Conservation (phyloP, 2,329 filamentous ascomycete genomes). For the Amauroascus niger region DNA sequence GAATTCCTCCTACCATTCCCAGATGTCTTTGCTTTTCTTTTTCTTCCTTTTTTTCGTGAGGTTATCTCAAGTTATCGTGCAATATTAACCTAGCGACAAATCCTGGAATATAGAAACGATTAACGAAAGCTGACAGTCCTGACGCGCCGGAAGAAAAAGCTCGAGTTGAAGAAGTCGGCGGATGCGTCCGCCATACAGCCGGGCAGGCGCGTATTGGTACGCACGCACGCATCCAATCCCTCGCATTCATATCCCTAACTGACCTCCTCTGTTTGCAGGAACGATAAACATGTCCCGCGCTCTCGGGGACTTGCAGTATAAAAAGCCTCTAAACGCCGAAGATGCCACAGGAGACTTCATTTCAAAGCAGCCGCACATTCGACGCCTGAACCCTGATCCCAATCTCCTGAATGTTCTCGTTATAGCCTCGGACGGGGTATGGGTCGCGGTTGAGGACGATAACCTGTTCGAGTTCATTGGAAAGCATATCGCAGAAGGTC, state of each 20-base stretch:
- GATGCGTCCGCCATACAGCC: slow-evolving; percentile 20
- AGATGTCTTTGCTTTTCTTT: neutral
- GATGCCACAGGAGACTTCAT: slow-evolving; percentile 24
- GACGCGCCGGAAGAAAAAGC: slow-evolving; percentile 22
- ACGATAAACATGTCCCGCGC: slow-evolving; percentile 32
- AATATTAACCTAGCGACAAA: too few species aligned
- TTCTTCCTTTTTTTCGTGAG: neutral
- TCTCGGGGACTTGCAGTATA: slow-evolving; percentile 31
- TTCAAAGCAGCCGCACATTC: slow-evolving; percentile 27
- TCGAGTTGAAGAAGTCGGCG: slow-evolving; percentile 29
- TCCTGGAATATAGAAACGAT: slow-evolving; percentile 22
- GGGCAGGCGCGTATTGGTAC: slow-evolving; percentile 27
- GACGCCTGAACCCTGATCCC: slow-evolving; percentile 19
- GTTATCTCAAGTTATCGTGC: too few species aligned
- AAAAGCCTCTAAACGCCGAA: slow-evolving; percentile 26
- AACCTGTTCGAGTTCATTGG: slow-evolving; percentile 26
- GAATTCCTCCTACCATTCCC: too few species aligned
- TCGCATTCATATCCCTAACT: neutral
- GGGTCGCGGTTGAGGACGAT: slow-evolving; percentile 24
- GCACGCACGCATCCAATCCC: neutral
- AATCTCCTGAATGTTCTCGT: slow-evolving; percentile 25
- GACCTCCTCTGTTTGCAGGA: slow-evolving; percentile 16
- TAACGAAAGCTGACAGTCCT: slow-evolving; percentile 29
- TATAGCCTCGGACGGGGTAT: slow-evolving; percentile 27
- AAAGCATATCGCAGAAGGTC: slow-evolving; percentile 24